These are phyloP conservation scores for Wickerhamiella siamensis DNA, from an alignment of 805 yeast genomes.

Conservation along the genomic window DNA sequence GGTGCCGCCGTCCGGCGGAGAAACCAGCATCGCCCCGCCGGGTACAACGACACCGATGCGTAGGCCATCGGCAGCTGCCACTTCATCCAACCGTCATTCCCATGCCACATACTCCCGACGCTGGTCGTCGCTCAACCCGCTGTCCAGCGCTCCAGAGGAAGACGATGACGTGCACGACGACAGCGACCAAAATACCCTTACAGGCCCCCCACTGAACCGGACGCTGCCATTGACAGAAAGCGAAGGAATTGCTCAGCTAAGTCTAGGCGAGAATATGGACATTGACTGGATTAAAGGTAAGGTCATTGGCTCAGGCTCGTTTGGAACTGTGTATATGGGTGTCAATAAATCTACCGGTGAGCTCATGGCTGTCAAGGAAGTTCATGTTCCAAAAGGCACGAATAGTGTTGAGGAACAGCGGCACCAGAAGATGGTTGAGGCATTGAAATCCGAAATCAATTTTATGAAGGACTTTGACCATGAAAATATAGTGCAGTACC, in stretches of 20 bases:
- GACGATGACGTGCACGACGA: background rate
- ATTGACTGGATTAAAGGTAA: slow-evolving; percentile 87
- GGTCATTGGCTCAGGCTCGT: slow-evolving; percentile 85
- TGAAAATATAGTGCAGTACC: slow-evolving; percentile 81
- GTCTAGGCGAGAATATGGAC: background rate
- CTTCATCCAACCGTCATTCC: background rate
- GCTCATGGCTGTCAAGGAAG: slow-evolving; percentile 94
- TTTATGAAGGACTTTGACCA: slow-evolving; percentile 69
- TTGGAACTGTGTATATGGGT: slow-evolving; percentile 86
- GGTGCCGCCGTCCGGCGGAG: slow-evolving; percentile 6
- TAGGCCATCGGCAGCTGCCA: background rate
- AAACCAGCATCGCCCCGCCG: slow-evolving; percentile 7
- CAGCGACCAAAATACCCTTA: background rate
- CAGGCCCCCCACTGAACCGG: slow-evolving; percentile 21
- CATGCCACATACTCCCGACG: background rate
- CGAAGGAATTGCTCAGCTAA: slow-evolving; percentile 39
- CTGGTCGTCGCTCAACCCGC: slow-evolving; percentile 2
- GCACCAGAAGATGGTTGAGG: slow-evolving; percentile 17
- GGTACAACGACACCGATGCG: slow-evolving; percentile 14
- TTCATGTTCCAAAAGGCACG: slow-evolving; percentile 41
- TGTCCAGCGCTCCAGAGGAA: background rate
- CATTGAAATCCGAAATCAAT: slow-evolving; percentile 29
- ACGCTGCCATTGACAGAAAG: slow-evolving; percentile 17
- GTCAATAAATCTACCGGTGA: slow-evolving; percentile 88
- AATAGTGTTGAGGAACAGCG: slow-evolving; percentile 18